Evolutionary conservation across 2,329 filamentous ascomycete species (phyloP).

Genomic region (Trichoderma aggressivum): DNA sequence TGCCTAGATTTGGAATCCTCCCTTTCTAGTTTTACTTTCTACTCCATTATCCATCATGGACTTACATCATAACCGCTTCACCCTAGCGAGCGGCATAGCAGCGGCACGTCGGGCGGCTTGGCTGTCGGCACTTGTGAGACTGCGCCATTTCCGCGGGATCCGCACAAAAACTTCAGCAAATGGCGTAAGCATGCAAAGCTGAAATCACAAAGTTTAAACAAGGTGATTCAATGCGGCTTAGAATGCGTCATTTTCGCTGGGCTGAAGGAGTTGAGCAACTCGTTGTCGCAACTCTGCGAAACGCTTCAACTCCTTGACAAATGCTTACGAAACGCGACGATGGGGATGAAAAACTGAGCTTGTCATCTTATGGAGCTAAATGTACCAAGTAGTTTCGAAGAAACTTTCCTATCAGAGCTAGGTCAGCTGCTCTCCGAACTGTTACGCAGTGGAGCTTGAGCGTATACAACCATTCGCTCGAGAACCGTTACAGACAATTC

Average conservation of each 20-base stretch:
- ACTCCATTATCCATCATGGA: not conserved
- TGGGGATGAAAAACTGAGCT: not conserved
- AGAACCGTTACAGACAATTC: fast-evolving
- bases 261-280: not conserved
- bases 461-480: not conserved
- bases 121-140: not conserved
- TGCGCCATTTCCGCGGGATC: constrained; percentile 16
- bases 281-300: not conserved
- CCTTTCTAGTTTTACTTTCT: not conserved
- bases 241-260: not conserved
- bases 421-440: too few species aligned
- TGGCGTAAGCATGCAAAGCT: not conserved
- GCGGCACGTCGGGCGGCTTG: not conserved
- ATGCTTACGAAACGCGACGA: not conserved
- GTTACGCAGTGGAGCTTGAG: not conserved
- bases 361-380: not conserved
- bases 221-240: not conserved
- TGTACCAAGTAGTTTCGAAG: not conserved
- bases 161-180: not conserved
- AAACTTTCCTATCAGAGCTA: too few species aligned
- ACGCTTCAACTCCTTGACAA: not conserved
- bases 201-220: not conserved
- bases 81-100: not conserved
- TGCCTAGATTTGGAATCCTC: not conserved
- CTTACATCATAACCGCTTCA: constrained; percentile 11